A percentile compares a stretch with the other conserved stretches of the same genome.
These are phyloP conservation scores for Dothidotthia symphoricarpi DNA, from an alignment of 2,329 filamentous ascomycete genomes.

Conservation along the genomic window DNA sequence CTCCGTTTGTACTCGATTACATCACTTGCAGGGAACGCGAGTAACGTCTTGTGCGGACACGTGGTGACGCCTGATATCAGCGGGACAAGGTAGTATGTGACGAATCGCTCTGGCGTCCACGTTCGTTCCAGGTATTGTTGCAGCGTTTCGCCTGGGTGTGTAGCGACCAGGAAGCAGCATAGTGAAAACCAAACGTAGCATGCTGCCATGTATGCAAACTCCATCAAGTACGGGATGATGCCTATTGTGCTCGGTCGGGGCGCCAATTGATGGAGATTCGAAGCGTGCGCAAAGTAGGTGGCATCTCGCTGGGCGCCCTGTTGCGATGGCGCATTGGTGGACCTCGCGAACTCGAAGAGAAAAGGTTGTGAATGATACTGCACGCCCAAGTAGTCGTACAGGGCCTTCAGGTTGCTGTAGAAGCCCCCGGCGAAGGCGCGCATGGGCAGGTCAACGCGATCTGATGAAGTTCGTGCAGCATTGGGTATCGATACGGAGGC, in stretches of 20 bases:
- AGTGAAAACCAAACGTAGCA: conserved; percentile 57
- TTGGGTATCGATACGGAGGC: conserved; percentile 44
- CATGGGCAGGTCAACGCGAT: conserved; percentile 53
- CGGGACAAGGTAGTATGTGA: conserved; percentile 54
- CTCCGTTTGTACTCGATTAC: conserved; percentile 52
- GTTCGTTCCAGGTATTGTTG: conserved; percentile 54
- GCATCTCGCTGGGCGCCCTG: conserved; percentile 6
- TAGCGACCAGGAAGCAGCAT: conserved; percentile 52
- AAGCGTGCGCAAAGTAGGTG: conserved; percentile 55
- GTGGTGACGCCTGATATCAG: conserved; percentile 57
- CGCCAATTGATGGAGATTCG: conserved; percentile 54
- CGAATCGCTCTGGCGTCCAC: conserved; percentile 50
- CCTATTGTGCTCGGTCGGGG: conserved; percentile 41
- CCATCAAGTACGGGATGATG: conserved; percentile 44
- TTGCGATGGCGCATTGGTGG: conserved; percentile 10
- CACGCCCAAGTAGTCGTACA: conserved; percentile 58
- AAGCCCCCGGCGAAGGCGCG: conserved; percentile 54
- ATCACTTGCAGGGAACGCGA: conserved; percentile 56
- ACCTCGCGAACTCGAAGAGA: conserved; percentile 52
- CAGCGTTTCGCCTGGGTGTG: conserved; percentile 48
- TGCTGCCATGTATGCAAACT: conserved; percentile 47
- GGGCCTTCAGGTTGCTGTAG: conserved; percentile 55
- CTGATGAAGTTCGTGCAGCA: conserved; percentile 19
- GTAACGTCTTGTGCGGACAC: conserved; percentile 53
- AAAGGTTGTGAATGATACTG: conserved; percentile 53